Evolutionary conservation across 2,329 filamentous ascomycete genomes (phyloP).

Genomic region (Diaporthe sp.): DNA sequence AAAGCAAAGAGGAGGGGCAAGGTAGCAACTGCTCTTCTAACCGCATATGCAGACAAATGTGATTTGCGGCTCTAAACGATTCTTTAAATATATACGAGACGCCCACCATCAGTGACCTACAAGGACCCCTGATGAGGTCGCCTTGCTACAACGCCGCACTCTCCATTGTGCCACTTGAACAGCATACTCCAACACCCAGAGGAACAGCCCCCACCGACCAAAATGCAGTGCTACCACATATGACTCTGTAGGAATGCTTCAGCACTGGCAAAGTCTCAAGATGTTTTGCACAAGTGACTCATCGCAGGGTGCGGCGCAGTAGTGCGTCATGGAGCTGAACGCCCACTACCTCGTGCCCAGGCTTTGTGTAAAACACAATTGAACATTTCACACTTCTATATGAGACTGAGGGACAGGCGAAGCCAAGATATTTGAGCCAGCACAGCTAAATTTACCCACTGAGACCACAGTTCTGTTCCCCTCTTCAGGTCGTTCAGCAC

Average conservation of each 20-base stretch:
- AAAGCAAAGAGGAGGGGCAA: neutral
- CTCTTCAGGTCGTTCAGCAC: neutral
- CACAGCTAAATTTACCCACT: fast-evolving
- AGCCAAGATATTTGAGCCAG: neutral
- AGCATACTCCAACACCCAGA: neutral
- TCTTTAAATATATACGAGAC: neutral
- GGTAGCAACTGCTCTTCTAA: neutral
- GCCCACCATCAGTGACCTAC: neutral
- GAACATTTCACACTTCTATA: no score
- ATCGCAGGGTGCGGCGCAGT: no score
- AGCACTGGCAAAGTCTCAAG: neutral
- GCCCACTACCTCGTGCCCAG: neutral
- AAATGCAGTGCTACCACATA: neutral
- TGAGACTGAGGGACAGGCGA: neutral
- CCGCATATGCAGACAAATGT: neutral
- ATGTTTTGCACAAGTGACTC: no score
- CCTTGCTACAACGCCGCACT: neutral
- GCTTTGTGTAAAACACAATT: neutral
- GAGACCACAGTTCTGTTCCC: neutral
- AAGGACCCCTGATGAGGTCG: neutral
- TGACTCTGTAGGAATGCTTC: neutral
- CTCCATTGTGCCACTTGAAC: neutral
- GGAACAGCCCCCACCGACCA: neutral
- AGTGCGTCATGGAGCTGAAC: neutral
- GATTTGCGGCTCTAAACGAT: neutral